Evolutionary conservation across 2,329 filamentous ascomycete genomes (phyloP).

Genomic region (Botrytis sinoallii): DNA sequence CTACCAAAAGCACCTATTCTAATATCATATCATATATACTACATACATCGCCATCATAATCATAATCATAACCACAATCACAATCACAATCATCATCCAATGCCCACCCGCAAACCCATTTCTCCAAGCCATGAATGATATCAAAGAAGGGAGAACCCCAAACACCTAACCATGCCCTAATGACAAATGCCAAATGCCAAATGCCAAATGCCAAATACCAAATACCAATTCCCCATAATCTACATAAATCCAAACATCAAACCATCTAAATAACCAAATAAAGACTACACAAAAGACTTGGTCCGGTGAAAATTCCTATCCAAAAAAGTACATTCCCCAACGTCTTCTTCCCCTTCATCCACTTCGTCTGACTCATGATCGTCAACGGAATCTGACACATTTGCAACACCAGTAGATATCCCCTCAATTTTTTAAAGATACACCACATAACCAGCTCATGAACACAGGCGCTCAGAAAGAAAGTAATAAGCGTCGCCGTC

Average conservation of each 20-base stretch:
- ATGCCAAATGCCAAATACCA: not conserved
- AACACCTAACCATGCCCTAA: not conserved
- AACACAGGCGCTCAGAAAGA: slow-evolving; percentile 38
- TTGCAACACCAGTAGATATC: slow-evolving; percentile 70
- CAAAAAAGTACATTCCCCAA: slow-evolving; percentile 76
- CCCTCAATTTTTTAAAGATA: slow-evolving; percentile 72
- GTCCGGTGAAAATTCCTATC: slow-evolving; percentile 74
- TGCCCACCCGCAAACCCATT: not conserved
- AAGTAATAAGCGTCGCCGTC: slow-evolving; percentile 56
- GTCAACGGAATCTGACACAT: slow-evolving; percentile 73
- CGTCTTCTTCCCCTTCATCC: slow-evolving; percentile 59
- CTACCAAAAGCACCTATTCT: slow-evolving; percentile 62
- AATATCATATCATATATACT: not conserved
- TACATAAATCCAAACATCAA: not conserved
- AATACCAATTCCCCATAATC: not conserved
- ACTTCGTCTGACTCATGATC: slow-evolving; percentile 61
- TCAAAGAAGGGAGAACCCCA: not conserved
- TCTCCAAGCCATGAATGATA: not conserved
- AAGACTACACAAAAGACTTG: slow-evolving; percentile 62
- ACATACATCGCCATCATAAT: not conserved
- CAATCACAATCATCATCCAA: not conserved
- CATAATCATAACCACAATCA: not conserved
- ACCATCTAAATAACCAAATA: slow-evolving; percentile 52
- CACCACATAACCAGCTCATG: slow-evolving; percentile 52
- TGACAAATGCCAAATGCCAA: not conserved